Conservation (phyloP, 768 basidiomycete species). For the Tricholoma saponaceum region DNA sequence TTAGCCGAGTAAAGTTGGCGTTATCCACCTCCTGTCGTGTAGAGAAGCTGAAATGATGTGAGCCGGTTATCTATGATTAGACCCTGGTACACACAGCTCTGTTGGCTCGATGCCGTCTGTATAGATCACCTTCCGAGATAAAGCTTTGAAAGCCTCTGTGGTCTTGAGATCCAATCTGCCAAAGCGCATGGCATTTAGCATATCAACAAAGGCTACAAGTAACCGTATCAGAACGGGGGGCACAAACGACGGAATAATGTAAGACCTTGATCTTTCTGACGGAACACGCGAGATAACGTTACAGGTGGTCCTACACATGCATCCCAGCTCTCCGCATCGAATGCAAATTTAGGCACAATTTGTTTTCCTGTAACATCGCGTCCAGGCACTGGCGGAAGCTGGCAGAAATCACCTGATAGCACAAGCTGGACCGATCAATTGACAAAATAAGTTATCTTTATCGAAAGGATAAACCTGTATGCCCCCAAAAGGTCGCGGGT, state of each 20-base stretch:
- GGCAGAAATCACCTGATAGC: slow-evolving; percentile 87
- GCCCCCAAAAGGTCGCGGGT: slow-evolving; percentile 69
- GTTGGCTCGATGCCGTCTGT: slow-evolving; percentile 77
- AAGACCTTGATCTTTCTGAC: slow-evolving; percentile 78
- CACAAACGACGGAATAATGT: not conserved
- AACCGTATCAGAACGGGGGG: not conserved
- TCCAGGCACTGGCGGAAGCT: slow-evolving; percentile 77
- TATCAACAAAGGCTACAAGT: slow-evolving; percentile 62
- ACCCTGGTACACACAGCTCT: slow-evolving; percentile 51
- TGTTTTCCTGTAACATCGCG: slow-evolving; percentile 43
- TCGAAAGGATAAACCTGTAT: slow-evolving; percentile 55
- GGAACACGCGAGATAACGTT: slow-evolving; percentile 70
- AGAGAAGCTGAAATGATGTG: slow-evolving; percentile 50
- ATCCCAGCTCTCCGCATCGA: slow-evolving; percentile 76
- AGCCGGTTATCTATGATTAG: not conserved
- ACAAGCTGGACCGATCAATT: slow-evolving; percentile 50
- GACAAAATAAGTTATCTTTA: not conserved
- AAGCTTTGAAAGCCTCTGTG: slow-evolving; percentile 43
- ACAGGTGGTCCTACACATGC: slow-evolving; percentile 55
- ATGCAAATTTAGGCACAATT: slow-evolving; percentile 61
- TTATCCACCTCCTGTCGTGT: slow-evolving; percentile 66
- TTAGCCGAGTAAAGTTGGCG: slow-evolving; percentile 57
- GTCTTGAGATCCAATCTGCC: slow-evolving; percentile 51
- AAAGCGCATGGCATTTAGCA: slow-evolving; percentile 86
- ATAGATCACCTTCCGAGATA: slow-evolving; percentile 58